Conservation (phyloP, 2,329 filamentous ascomycete genomes). For the Amphichorda felina region DNA sequence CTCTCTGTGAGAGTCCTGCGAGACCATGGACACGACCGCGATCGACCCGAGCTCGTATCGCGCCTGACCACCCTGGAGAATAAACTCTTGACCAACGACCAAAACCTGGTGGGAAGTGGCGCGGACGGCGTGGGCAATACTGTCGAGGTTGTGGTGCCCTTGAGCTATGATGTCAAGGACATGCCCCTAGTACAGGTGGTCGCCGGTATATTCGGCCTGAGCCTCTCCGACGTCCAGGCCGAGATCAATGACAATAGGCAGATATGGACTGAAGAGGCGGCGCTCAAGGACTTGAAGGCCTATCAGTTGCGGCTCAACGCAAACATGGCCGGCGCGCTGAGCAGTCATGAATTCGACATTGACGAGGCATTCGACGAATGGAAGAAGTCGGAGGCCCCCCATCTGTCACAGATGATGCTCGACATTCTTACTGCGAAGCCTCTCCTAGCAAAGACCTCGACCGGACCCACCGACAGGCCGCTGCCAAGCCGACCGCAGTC, state of each 20-base stretch:
- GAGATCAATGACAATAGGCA: slow-evolving; percentile 76
- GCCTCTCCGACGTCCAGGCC: slow-evolving; percentile 67
- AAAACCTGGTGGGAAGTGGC: slow-evolving; percentile 50
- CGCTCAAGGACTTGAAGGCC: slow-evolving; percentile 79
- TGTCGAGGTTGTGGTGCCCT: slow-evolving; percentile 69
- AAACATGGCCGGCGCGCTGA: slow-evolving; percentile 64
- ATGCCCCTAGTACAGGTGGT: slow-evolving; percentile 91
- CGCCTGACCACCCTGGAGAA: slow-evolving; percentile 76
- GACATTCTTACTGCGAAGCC: slow-evolving; percentile 80
- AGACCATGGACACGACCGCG: slow-evolving; percentile 74
- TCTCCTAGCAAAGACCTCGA: slow-evolving; percentile 67
- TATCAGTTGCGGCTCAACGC: slow-evolving; percentile 85
- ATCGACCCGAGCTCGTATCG: slow-evolving; percentile 72
- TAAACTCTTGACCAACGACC: slow-evolving; percentile 87
- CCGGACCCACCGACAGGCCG: slow-evolving; percentile 42
- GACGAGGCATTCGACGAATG: slow-evolving; percentile 82
- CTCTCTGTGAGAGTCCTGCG: slow-evolving; percentile 70
- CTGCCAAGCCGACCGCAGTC: slow-evolving; percentile 39
- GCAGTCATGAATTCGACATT: slow-evolving; percentile 76
- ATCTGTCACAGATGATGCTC: slow-evolving; percentile 87
- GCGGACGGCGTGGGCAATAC: slow-evolving; percentile 30
- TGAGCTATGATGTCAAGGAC: slow-evolving; percentile 89
- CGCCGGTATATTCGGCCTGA: slow-evolving; percentile 72
- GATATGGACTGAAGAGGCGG: slow-evolving; percentile 84
- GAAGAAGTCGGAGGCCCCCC: slow-evolving; percentile 80